Evolutionary conservation across 345 rosid species (phyloP).

Genomic region (Rhizophora mangle): DNA sequence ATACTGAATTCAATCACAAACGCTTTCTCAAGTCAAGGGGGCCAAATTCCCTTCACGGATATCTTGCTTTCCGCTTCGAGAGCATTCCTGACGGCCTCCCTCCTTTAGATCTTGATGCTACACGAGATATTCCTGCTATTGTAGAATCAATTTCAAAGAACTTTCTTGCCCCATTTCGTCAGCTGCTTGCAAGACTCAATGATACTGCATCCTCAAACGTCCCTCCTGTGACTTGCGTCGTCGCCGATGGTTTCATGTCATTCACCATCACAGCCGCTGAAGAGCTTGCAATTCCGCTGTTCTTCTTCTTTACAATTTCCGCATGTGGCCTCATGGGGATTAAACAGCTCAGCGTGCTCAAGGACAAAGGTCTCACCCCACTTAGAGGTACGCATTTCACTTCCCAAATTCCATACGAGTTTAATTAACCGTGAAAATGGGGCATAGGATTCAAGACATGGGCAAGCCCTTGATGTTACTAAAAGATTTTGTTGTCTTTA

Average conservation of each 20-base stretch:
- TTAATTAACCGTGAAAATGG: background rate
- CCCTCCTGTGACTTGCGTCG: constrained; percentile 13
- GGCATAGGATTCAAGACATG: background rate
- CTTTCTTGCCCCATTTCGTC: background rate
- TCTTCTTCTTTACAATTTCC: background rate
- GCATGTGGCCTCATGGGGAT: constrained; percentile 6
- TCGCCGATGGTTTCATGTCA: constrained; percentile 2
- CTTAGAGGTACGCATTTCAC: background rate
- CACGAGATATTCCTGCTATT: background rate
- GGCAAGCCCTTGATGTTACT: background rate
- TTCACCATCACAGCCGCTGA: background rate
- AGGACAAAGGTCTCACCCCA: constrained; percentile 8
- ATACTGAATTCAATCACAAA: background rate
- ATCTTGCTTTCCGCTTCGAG: background rate
- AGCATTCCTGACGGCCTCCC: background rate
- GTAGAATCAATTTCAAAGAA: background rate
- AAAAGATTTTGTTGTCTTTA: background rate
- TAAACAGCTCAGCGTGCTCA: background rate
- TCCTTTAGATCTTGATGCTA: background rate
- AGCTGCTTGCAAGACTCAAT: background rate
- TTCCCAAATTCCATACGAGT: background rate
- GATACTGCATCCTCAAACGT: background rate
- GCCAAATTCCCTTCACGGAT: background rate
- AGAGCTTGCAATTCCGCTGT: constrained; percentile 3
- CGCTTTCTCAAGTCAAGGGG: background rate